Percentiles rank a stretch among this genome's conserved stretches.
Conservation (phyloP, 257 asterid species). For the Solanum gandarillasii region DNA sequence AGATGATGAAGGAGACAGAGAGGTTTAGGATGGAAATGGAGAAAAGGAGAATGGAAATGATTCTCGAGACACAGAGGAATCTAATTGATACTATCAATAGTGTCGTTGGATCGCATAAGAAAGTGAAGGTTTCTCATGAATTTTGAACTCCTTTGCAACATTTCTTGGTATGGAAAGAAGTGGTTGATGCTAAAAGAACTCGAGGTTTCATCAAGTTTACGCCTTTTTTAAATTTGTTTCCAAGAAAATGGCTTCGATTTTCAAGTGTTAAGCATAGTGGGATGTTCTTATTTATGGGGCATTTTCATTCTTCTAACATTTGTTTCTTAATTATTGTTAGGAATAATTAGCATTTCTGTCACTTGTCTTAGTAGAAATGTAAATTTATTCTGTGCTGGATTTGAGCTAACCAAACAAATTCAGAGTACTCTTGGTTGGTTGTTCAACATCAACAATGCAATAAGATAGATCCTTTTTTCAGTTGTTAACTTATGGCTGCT, state of each 20-base stretch:
- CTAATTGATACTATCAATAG: conserved; percentile 51
- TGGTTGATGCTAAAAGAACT: neutral
- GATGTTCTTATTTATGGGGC: neutral
- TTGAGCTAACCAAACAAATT: neutral
- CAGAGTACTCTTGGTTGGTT: neutral
- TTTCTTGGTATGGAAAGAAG: neutral
- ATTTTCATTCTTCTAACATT: neutral
- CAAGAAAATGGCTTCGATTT: neutral
- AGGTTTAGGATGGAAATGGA: conserved; percentile 72
- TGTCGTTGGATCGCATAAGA: conserved; percentile 51
- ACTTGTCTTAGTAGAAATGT: neutral
- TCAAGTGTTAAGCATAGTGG: neutral
- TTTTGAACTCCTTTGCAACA: conserved; percentile 5
- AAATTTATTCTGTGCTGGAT: neutral
- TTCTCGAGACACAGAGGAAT: conserved; percentile 61
- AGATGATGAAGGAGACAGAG: conserved; percentile 65
- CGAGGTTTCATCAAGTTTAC: neutral
- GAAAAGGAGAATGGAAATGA: conserved; percentile 83
- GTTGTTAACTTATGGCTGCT: neutral
- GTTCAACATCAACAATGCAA: neutral
- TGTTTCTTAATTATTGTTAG: neutral
- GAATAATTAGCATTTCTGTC: neutral
- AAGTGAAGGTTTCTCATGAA: conserved; percentile 37
- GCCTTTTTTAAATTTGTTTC: conserved; percentile 3
- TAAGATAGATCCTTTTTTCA: neutral